Evolutionary conservation across 352 stramenopile species (phyloP), one percentile per base, ranked within the genome.

Genomic region (Pythium monospermum): DNA sequence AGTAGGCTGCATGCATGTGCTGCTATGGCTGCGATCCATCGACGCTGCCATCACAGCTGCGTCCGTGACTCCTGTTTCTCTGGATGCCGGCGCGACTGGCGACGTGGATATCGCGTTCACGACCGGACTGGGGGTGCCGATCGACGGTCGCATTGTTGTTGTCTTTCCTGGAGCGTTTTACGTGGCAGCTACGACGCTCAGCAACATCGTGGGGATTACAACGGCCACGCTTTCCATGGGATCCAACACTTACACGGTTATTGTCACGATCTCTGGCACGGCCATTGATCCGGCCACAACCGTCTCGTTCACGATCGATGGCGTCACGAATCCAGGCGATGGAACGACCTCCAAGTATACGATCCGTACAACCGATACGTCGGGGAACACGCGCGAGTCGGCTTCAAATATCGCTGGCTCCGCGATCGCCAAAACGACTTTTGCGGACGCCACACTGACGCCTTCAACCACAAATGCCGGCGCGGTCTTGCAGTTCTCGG

Each of bases 301-400:
- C 5, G 52, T 85, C 45, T 56, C 53, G 11, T 87, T 89, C 49
- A 66, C 61, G 0, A 42, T 85, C 23, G 61, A 73, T 21, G 65
- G 61, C n/a, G 76, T 89, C 53, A 71, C 67, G 1, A 83, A 82
- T 59, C 73, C 75, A 72, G 77, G 77, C 10, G 57, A 59, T 6
- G 70, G 71, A 1, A 66, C 62, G 6, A 77, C 75, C 0, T 46
- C 48, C 2, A 69, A 33, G 4, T 84, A 73, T 49, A 69, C 47
- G 3, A 71, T 89, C 18, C 44, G 56, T 15, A 86, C 71, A 1
- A 51, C 64, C 12, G 64, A 55, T 39, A 32, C 57, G 8, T 44
- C 42, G 3, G 65, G 69, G 1, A 39, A 44, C 16, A 59, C 52
- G 5, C 54, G 86, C 10, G 78, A 87, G 42, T 64, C 66, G 6